Evolutionary conservation across 2,329 filamentous ascomycete species (phyloP).

Genomic region (Monilinia aucupariae): DNA sequence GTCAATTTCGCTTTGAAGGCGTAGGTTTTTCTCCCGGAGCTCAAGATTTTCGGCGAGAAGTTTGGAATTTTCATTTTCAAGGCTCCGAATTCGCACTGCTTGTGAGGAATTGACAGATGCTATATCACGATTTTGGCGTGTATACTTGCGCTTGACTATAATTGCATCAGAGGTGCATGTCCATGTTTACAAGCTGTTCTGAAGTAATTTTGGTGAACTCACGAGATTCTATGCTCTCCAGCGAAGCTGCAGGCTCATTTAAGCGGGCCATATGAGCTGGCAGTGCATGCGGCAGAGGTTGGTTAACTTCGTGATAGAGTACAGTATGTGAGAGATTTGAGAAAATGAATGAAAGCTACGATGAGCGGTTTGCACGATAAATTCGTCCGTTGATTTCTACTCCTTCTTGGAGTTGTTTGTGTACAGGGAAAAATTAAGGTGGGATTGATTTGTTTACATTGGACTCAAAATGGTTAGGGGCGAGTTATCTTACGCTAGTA

Average conservation of each 20-base stretch:
- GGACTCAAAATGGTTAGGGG: conserved; percentile 15
- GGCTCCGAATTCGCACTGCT: conserved; percentile 67
- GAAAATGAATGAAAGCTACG: conserved; percentile 3
- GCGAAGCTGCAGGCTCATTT: conserved; percentile 65
- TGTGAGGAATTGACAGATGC: conserved; percentile 73
- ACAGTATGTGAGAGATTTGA: neutral
- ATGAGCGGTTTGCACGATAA: neutral
- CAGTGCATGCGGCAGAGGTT: conserved; percentile 28
- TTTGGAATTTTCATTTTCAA: conserved; percentile 70
- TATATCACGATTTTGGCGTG: conserved; percentile 80
- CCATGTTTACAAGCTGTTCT: neutral
- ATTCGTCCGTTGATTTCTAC: neutral
- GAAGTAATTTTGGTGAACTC: conserved; percentile 36
- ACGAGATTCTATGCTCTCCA: conserved; percentile 68
- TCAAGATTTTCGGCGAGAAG: conserved; percentile 75
- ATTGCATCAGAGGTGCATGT: conserved; percentile 12
- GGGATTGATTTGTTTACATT: conserved; percentile 32
- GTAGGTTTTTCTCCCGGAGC: conserved; percentile 64
- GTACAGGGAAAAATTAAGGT: too few species aligned
- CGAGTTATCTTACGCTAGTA: conserved; percentile 7
- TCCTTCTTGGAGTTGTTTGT: too few species aligned
- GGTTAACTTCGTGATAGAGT: neutral
- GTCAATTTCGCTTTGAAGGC: conserved; percentile 62
- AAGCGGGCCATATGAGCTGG: conserved; percentile 63
- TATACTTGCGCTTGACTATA: conserved; percentile 69